Evolutionary conservation across 1,284 basidiomycete genomes (phyloP), one percentile per base, ranked within the genome.

Genomic region (Pterula multifida): DNA sequence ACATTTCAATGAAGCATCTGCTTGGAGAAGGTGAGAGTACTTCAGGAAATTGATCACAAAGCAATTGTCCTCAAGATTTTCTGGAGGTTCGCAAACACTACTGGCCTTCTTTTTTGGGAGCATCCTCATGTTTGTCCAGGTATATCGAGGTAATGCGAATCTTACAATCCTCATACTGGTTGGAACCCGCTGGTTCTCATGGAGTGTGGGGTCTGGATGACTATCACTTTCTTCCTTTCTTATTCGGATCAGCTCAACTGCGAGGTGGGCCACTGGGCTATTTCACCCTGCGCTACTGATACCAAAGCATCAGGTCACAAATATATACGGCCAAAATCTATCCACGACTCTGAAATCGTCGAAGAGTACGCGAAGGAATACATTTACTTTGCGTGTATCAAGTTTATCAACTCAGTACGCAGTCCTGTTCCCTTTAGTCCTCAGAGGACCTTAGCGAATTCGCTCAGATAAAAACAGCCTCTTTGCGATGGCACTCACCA

Each of bases 191-290:
- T 1, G 94, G 94, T 15, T 96, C 92, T 4, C 95, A 98, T 64
- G 95, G 95, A 0, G 96, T 98, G 0, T 98, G 95, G 91, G 96
- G 96, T 1, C 69, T 98, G 49, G 95, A 99, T 61, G 95, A 98
- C 62, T 98, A 98, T 61, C 93, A 97, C 58, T 98, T 98, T 66
- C 71, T 97, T 2, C 94, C 94, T 0, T 98, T 98, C 68, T 64
- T 96, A 6, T 95, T 87, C 65, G 93, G 93, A 2, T 79, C 86
- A 1, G 87, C 86, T 0, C 90, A 95, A 61, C 69, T 96, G 50
- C 72, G 76, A 67, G 83, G 87, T 79, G 54, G 11, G 68, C 58
- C 2, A 3, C 28, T 58, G 48, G 22, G 35, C 15, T 50, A 13
- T 35, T 39, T 39, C 39, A 17, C 3, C 35, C 28, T 44, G 15